Conservation (phyloP, 306 rosid genomes). For the Argentina anserina region DNA sequence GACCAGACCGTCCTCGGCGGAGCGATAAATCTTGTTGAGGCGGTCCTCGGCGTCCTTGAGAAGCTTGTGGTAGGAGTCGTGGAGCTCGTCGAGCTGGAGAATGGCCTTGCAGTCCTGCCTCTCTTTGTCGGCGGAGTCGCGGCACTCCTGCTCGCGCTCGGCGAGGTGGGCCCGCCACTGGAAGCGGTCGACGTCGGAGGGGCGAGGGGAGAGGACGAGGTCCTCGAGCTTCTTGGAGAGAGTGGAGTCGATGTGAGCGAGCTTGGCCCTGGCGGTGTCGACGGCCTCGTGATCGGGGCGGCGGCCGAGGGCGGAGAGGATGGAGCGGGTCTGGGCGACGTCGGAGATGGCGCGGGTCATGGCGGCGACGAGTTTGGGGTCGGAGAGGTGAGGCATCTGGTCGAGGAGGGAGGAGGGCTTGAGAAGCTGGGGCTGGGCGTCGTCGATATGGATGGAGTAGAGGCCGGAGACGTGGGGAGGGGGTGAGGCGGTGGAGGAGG, state of each 20-base stretch:
- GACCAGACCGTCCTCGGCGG: conserved; percentile 29
- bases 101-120: conserved; percentile 41
- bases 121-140: conserved; percentile 56
- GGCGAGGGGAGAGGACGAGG: conserved; percentile 54
- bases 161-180: conserved; percentile 54
- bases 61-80: conserved; percentile 63
- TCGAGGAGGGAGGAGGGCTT: conserved; percentile 39
- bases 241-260: conserved; percentile 46
- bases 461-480: conserved; percentile 15
- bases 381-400: conserved; percentile 57
- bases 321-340: conserved; percentile 75
- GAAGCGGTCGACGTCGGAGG: conserved; percentile 52
- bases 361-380: conserved; percentile 58
- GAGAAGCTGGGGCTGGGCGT: conserved; percentile 21
- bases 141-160: conserved; percentile 43
- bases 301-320: conserved; percentile 61
- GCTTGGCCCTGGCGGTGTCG: conserved; percentile 54
- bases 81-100: conserved; percentile 77
- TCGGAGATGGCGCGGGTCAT: conserved; percentile 78
- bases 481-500: not conserved
- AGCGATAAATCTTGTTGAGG: conserved; percentile 64
- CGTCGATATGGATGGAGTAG: conserved; percentile 25
- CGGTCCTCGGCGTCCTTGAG: conserved; percentile 76
- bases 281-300: conserved; percentile 81
- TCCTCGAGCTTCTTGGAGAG: conserved; percentile 60